Base-by-base conservation (phyloP, 225 moss, liverwort and hornwort species). In the Climacium dendroides region DNA sequence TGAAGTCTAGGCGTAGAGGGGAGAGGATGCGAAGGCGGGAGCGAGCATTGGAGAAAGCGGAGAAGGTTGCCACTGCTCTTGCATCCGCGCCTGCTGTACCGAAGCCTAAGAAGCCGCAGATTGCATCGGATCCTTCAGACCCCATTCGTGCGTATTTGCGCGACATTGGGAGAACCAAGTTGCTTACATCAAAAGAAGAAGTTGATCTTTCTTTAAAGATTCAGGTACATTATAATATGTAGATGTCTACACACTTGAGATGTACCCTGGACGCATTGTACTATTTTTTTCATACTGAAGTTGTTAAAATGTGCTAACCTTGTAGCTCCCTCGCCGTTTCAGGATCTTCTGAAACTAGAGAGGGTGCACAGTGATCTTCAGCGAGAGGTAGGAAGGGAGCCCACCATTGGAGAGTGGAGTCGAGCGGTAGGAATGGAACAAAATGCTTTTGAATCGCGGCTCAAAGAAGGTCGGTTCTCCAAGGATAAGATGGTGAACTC, bases 401-500 rank as follows among this genome's bases (percentile, higher is more conserved):
- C 98, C 53, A 94, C 98, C 13, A 78, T 93, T 25, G 85, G 90
- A 80, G 98, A 98, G 90, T 98, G 98, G 98, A 96, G 96, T 58
- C 92, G 89, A 81, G 98, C 98, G 18, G 93, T 95, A 48, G 97
- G 97, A 80, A 91, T 95, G 72, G 94, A 93, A 13, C 92, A 93
- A 52, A 91, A 93, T 81, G 91, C 95, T 50, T 88, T 98, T 52
- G 98, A 98, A 85, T 83, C 85, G 41, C 90, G 98, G 2, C 87
- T 98, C 7, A 95, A 97, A 81, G 87, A 94, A n/a, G 98, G 96
- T 63, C 97, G 94, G 48, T 89, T 87, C 61, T 96, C 93, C 53
- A 98, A 98, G 91, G 97, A 97, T 79, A 98, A 93, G 93, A 96
- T 98, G 97, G 98, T 98, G 88, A 98, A 95, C 83, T 98, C 97